These are phyloP conservation scores for Pisolithus tinctorius DNA, from an alignment of 768 basidiomycete species.

Conservation along the genomic window DNA sequence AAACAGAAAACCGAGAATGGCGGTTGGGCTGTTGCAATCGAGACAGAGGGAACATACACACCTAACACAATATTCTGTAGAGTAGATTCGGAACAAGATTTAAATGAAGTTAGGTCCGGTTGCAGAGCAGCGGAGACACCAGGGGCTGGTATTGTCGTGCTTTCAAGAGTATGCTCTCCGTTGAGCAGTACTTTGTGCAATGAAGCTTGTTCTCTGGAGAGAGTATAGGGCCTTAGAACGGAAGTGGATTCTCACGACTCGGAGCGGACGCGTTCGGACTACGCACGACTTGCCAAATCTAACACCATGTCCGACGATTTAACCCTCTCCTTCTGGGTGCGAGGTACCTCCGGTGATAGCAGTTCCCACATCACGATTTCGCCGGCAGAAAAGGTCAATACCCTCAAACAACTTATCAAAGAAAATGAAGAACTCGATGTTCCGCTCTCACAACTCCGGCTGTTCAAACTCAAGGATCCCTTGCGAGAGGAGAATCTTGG, in stretches of 20 bases:
- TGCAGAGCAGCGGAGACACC: slow-evolving; percentile 11
- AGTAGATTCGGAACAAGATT: slow-evolving; percentile 32
- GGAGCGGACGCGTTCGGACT: too few relatives aligned
- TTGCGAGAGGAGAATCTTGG: too few relatives aligned
- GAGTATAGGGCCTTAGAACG: slow-evolving; percentile 43
- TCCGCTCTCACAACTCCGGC: too few relatives aligned
- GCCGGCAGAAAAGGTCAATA: too few relatives aligned
- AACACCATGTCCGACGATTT: too few relatives aligned
- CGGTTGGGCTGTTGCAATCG: slow-evolving; percentile 4
- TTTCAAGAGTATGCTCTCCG: slow-evolving; percentile 17
- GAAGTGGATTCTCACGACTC: slow-evolving; percentile 45
- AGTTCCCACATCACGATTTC: too few relatives aligned
- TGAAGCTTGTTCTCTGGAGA: slow-evolving; percentile 48
- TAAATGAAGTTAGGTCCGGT: slow-evolving; percentile 35
- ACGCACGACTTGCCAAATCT: too few relatives aligned
- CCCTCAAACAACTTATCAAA: too few relatives aligned
- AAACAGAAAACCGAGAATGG: slow-evolving; percentile 18
- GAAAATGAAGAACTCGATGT: too few relatives aligned
- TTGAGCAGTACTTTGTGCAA: slow-evolving; percentile 25
- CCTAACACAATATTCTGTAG: slow-evolving; percentile 2
- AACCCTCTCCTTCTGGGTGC: too few relatives aligned
- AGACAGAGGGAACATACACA: slow-evolving; percentile 6
- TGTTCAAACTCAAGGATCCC: too few relatives aligned
- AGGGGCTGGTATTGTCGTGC: slow-evolving; percentile 1
- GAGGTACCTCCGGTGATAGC: too few relatives aligned